Conservation (phyloP, 108 stramenopile species). For the Cyclotella baltica region DNA sequence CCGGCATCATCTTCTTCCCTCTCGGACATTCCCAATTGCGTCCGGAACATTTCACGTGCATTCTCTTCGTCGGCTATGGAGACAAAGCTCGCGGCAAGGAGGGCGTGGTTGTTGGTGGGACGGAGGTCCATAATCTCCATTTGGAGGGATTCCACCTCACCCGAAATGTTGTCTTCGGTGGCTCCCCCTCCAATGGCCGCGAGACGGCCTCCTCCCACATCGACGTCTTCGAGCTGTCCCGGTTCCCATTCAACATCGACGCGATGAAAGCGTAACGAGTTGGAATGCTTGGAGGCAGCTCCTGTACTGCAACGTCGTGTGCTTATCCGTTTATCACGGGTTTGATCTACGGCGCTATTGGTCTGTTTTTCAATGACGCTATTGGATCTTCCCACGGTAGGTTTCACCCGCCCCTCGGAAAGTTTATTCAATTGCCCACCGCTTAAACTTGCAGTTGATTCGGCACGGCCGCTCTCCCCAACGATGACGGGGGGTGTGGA, state of each 20-base stretch:
- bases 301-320: not conserved
- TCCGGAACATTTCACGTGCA: not conserved
- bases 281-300: not conserved
- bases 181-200: not conserved
- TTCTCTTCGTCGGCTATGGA: not conserved
- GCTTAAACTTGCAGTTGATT: not conserved
- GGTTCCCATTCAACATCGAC: not conserved
- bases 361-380: too few species aligned
- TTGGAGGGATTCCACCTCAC: not conserved
- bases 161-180: not conserved
- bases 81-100: not conserved
- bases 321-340: too few species aligned
- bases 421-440: not conserved
- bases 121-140: slow-evolving; percentile 4
- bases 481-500: not conserved
- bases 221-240: not conserved
- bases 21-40: not conserved
- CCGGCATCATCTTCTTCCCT: not conserved
- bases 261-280: not conserved
- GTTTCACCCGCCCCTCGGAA: not conserved
- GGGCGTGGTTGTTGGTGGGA: not conserved
- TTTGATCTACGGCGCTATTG: too few species aligned
- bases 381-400: not conserved
- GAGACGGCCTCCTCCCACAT: not conserved
- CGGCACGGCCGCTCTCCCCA: not conserved